Conservation (phyloP, 2,329 filamentous ascomycete species). For the Lasiodiplodia sp. region DNA sequence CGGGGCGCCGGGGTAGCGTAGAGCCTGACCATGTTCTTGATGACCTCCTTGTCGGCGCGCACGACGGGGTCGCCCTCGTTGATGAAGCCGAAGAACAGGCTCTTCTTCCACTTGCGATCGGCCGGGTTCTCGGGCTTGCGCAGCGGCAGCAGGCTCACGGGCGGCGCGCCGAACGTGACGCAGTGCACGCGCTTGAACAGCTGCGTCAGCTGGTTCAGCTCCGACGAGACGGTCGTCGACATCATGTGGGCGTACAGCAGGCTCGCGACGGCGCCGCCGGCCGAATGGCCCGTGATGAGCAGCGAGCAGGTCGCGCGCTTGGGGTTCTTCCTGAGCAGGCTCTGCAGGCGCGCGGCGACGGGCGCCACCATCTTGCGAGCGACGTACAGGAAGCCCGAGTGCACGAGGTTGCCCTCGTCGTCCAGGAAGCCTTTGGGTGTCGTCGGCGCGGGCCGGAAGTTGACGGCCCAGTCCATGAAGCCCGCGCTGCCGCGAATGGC, state of each 20-base stretch:
- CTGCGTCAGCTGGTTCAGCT: constrained; percentile 72
- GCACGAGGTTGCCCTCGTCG: constrained; percentile 78
- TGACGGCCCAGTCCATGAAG: constrained; percentile 87
- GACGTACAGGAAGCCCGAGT: constrained; percentile 79
- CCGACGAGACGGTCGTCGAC: constrained; percentile 66
- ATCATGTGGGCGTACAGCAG: constrained; percentile 86
- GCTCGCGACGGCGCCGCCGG: constrained; percentile 82
- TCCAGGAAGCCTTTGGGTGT: constrained; percentile 76
- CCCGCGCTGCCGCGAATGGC: constrained; percentile 82
- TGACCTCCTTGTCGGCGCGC: constrained; percentile 77
- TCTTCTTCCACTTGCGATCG: constrained; percentile 59
- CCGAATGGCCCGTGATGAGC: constrained; percentile 85
- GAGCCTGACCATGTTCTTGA: constrained; percentile 75
- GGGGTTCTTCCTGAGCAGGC: constrained; percentile 76
- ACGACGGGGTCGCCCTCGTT: constrained; percentile 88
- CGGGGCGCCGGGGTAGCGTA: constrained; percentile 67
- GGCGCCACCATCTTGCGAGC: constrained; percentile 77
- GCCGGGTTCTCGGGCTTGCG: constrained; percentile 58
- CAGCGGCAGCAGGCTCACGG: constrained; percentile 75
- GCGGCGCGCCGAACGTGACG: constrained; percentile 84
- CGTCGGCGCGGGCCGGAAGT: constrained; percentile 73
- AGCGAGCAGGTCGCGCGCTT: constrained; percentile 71
- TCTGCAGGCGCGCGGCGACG: constrained; percentile 73
- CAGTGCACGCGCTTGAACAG: constrained; percentile 84
- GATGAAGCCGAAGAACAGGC: constrained; percentile 78